Evolutionary conservation across 257 asterid species (phyloP).

Genomic region (Petunia secreta): DNA sequence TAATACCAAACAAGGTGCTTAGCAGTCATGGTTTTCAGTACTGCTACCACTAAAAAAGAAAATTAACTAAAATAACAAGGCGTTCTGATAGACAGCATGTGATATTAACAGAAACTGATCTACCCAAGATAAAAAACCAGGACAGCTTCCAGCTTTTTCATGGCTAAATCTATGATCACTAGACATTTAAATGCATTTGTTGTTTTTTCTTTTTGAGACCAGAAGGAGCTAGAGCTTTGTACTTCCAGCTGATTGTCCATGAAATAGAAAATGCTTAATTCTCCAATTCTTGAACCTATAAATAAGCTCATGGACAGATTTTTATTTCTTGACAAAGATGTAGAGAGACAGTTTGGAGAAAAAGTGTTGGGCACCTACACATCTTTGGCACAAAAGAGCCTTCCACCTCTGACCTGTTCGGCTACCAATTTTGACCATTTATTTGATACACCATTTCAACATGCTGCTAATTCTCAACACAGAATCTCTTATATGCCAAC

Average conservation of each 20-base stretch:
- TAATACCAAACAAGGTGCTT: neutral
- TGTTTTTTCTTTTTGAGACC: neutral
- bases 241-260: neutral
- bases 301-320: neutral
- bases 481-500: neutral
- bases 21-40: neutral
- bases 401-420: neutral
- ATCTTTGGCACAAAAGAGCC: neutral
- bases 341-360: neutral
- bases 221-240: neutral
- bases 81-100: slow-evolving; percentile 9
- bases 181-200: slow-evolving; percentile 1
- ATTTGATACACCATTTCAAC: neutral
- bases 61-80: slow-evolving; percentile 1
- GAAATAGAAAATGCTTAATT: neutral
- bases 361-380: neutral
- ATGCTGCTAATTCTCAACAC: neutral
- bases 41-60: slow-evolving; percentile 17
- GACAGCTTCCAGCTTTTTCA: slow-evolving; percentile 7
- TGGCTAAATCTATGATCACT: slow-evolving; percentile 11
- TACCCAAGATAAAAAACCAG: neutral
- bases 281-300: neutral
- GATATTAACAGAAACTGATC: neutral
- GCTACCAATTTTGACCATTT: neutral
- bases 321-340: neutral